Conservation (phyloP, 1,139 yeast species). For the Candida glucosophila region DNA sequence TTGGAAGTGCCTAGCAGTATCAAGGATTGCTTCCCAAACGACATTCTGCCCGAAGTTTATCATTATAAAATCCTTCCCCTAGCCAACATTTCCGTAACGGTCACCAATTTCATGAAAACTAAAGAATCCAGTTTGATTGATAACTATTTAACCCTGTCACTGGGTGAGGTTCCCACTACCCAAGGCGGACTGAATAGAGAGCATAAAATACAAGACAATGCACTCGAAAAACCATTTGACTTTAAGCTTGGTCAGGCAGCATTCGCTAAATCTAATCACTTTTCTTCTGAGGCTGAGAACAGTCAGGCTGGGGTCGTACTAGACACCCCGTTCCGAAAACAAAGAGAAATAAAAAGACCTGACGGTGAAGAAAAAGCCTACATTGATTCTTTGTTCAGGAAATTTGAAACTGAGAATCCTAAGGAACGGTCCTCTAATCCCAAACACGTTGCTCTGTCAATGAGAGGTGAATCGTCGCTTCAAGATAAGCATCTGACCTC, state of each 20-base stretch:
- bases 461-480: conserved; percentile 9
- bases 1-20: conserved; percentile 18
- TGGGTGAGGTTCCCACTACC: too few species aligned
- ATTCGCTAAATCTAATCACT: too few species aligned
- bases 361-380: conserved; percentile 8
- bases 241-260: too few species aligned
- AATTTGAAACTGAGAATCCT: conserved; percentile 5
- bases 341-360: conserved; percentile 1
- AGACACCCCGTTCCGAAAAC: too few species aligned
- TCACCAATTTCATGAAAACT: conserved; percentile 44
- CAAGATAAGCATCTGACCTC: too few species aligned
- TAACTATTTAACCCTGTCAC: too few species aligned
- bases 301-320: too few species aligned
- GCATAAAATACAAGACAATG: too few species aligned
- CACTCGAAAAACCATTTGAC: too few species aligned
- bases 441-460: conserved; percentile 1
- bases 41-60: too few species aligned
- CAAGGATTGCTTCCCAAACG: neutral
- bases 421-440: conserved; percentile 3
- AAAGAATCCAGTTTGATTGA: conserved; percentile 39
- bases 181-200: too few species aligned
- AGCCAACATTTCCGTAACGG: conserved; percentile 38
- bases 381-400: conserved; percentile 10
- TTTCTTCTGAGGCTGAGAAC: too few species aligned
- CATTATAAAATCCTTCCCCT: conserved; percentile 44